A percentile compares a stretch with the other conserved stretches of the same genome.
phyloP scores from a whole-genome alignment of 2,329 filamentous ascomycete genomes.

The Shiraia sp. region DNA sequence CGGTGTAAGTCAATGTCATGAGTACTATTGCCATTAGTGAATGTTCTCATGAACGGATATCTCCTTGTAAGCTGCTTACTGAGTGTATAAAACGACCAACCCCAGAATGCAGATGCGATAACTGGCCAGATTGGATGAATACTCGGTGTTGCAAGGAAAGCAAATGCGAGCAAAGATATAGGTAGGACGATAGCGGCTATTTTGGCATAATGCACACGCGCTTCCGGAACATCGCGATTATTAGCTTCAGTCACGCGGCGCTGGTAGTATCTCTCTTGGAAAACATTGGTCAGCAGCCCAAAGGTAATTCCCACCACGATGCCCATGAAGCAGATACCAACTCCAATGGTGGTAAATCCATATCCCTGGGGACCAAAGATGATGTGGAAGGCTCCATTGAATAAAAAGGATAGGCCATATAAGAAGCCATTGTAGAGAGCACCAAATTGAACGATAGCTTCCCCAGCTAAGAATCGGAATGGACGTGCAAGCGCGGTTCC shows the following conservation, averaged over 20 bases:
- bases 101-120: slow-evolving; percentile 55
- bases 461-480: slow-evolving; percentile 52
- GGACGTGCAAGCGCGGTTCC: slow-evolving; percentile 51
- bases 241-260: slow-evolving; percentile 35
- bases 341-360: slow-evolving; percentile 46
- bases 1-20: slow-evolving; percentile 55
- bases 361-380: slow-evolving; percentile 53
- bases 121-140: slow-evolving; percentile 51
- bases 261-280: slow-evolving; percentile 51
- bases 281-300: slow-evolving; percentile 50
- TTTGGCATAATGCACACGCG: slow-evolving; percentile 47
- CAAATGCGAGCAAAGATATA: slow-evolving; percentile 41
- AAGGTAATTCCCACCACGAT: slow-evolving; percentile 48
- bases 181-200: slow-evolving; percentile 46
- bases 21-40: slow-evolving; percentile 35
- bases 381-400: slow-evolving; percentile 55
- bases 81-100: slow-evolving; percentile 56
- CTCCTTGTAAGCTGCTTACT: slow-evolving; percentile 25
- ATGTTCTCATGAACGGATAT: neutral
- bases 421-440: slow-evolving; percentile 56
- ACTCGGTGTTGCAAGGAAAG: slow-evolving; percentile 35
- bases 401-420: slow-evolving; percentile 55
- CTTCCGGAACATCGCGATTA: slow-evolving; percentile 48
- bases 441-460: slow-evolving; percentile 54
- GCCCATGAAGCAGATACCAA: slow-evolving; percentile 49